Base-by-base conservation (phyloP, 352 stramenopile genomes). In the Phytophthora constricta region DNA sequence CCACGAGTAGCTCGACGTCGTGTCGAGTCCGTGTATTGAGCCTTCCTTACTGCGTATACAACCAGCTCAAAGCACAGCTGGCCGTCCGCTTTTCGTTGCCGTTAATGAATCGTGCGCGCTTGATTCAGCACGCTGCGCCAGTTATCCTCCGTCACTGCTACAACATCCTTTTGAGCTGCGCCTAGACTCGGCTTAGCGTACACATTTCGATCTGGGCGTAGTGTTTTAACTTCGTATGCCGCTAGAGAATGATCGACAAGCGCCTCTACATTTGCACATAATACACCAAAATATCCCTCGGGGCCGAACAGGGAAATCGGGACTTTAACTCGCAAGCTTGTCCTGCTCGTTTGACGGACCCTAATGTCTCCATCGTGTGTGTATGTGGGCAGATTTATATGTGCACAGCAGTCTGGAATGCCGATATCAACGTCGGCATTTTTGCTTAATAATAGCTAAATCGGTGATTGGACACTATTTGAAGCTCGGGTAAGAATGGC, bases 281-380 rank as follows among this genome's bases (percentile, higher is more conserved):
- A 19, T 5, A 26, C 51, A 14, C n/a, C 13, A 58, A 39, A 48
- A 13, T 10, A 31, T 22, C 51, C 37, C n/a, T 49, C 51, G 26
- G 20, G 5, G 3, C 48, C 22, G 23, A 58, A 58, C 9, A 19
- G 51, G 37, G 48, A 58, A 5, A 49, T 34, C 2, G 51, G 5
- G 14, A 49, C 27, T 20, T 48, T 34, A n/a, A 49, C 51, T 16
- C 51, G 33, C 9, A 58, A 20, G 50, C n/a, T 58, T 16, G 34
- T 58, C 41, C 23, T 58, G 51, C 51, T 49, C 17, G 37, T 39
- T 54, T 54, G 47, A 54, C n/a, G n/a, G n/a, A n/a, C n/a, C n/a
- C n/a, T n/a, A n/a, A n/a, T n/a, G n/a, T n/a, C n/a, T n/a, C n/a
- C n/a, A n/a, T n/a, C n/a, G n/a, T n/a, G n/a, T n/a, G n/a, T n/a